Evolutionary conservation across 768 basidiomycete genomes (phyloP), one percentile per base, ranked within the genome.

Genomic region (Suillus sp.): DNA sequence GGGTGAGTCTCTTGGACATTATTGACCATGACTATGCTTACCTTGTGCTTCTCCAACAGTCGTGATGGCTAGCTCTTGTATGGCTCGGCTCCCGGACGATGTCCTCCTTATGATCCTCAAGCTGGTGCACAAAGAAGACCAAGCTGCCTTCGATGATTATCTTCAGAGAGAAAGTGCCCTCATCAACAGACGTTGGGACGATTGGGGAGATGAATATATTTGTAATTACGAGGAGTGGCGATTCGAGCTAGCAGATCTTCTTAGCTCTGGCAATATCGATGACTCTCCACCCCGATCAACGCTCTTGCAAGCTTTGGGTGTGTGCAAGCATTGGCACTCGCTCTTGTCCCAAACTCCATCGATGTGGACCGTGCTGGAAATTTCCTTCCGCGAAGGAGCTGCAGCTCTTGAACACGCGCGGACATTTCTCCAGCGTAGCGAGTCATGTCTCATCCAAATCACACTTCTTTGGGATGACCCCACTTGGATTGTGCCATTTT

Each of bases 391-490:
- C 13, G 34, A 55, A 35, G 54, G 54, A 22, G 54, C 34, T 55
- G n/a, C 54, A 22, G 34, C 54, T 35, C n/a, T 55, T 8, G 54
- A 55, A 9, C 54, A 35, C n/a, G 54, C 34, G 14, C 34, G 54
- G n/a, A 55, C 54, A 22, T 55, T 22, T 55, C 34, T 55, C n/a
- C 54, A 34, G 7, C n/a, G 20, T 14, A 55, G 54, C n/a, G 34
- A 22, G 1, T 22, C 54, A 16, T 6, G n/a, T 37, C 54, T 14
- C 34, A 6, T 55, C 13, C 6, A 55, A 22, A 22, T 55, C n/a
- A 55, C 54, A 35, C 14, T 55, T 35, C 54, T 55, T n/a, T 55
- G 54, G 54, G 54, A 55, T 22, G 3, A 55, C n/a, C 54, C n/a
- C 27, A 18, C 50, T 30, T 51, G 50, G 50, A 30, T 30, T 5